Conservation (phyloP, 805 yeast genomes). For the Ogataea sp. region DNA sequence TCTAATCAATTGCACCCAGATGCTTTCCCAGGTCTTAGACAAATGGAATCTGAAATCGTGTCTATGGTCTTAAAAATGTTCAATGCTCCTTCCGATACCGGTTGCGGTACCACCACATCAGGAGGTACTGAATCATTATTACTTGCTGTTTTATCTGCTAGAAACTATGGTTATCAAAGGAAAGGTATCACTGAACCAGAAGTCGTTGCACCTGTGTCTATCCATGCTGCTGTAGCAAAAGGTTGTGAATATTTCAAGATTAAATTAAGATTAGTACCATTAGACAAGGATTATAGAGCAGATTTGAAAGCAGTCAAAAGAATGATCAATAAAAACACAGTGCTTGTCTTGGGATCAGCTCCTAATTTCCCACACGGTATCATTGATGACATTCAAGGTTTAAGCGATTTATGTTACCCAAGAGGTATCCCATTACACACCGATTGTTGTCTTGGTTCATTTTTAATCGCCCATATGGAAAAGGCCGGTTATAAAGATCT, state of each 20-base stretch:
- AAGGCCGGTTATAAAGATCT: conserved; percentile 39
- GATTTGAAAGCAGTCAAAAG: conserved; percentile 53
- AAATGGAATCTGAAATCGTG: conserved; percentile 94
- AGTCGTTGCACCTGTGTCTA: conserved; percentile 79
- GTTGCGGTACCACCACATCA: conserved; percentile 78
- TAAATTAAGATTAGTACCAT: conserved; percentile 69
- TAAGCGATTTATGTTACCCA: conserved; percentile 56
- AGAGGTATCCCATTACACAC: conserved; percentile 85
- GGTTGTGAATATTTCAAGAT: conserved; percentile 89
- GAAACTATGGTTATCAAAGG: conserved; percentile 56
- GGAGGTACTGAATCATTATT: conserved; percentile 95
- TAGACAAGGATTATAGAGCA: conserved; percentile 63
- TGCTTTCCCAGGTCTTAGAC: conserved; percentile 91
- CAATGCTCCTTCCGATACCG: conserved; percentile 60
- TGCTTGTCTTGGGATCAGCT: conserved; percentile 84
- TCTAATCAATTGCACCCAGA: conserved; percentile 97
- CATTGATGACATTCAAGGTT: conserved; percentile 74
- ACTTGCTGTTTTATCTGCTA: conserved; percentile 81
- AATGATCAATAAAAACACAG: conserved; percentile 71
- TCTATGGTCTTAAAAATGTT: conserved; percentile 78
- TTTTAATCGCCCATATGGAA: conserved; percentile 73
- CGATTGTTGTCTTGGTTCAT: conserved; percentile 93
- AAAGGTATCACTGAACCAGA: conserved; percentile 69
- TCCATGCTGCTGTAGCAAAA: conserved; percentile 93
- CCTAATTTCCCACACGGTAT: conserved; percentile 98